A percentile compares a stretch with the other conserved stretches of the same genome.
These are phyloP conservation scores for Triticum turgidum DNA, from an alignment of 176 grass and related monocot genomes.

Conservation along the genomic window DNA sequence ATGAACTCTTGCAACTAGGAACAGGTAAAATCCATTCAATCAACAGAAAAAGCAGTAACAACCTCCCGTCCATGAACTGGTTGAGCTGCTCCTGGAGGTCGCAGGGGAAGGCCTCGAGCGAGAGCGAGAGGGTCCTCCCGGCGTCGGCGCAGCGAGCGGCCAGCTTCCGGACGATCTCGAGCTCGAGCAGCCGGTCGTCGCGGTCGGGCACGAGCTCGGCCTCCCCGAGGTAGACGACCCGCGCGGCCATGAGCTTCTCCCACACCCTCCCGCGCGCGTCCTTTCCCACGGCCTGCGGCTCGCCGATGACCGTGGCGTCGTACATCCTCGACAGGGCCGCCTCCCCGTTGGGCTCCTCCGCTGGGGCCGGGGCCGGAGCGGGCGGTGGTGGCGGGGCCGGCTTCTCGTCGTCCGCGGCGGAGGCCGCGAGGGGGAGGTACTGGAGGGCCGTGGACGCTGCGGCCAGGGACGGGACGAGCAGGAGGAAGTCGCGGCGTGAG, in stretches of 20 bases:
- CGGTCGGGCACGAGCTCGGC: constrained; percentile 89
- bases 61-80: constrained; percentile 86
- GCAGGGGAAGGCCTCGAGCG: constrained; percentile 76
- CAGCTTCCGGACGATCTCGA: constrained; percentile 83
- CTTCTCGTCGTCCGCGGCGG: constrained; percentile 41
- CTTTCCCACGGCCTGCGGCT: constrained; percentile 92
- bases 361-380: constrained; percentile 3
- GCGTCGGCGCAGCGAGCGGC: constrained; percentile 48
- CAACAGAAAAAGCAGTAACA: neutral
- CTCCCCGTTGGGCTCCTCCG: constrained; percentile 36
- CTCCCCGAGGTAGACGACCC: constrained; percentile 91
- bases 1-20: neutral
- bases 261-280: constrained; percentile 70
- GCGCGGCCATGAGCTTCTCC: constrained; percentile 95
- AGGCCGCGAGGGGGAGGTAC: constrained; percentile 41
- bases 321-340: constrained; percentile 80
- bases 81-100: constrained; percentile 83
- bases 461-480: constrained; percentile 67
- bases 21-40: neutral
- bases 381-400: constrained; percentile 4
- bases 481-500: constrained; percentile 55
- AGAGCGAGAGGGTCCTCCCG: constrained; percentile 55
- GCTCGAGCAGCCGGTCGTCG: constrained; percentile 72
- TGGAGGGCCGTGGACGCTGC: constrained; percentile 49
- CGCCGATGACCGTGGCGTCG: constrained; percentile 89